phyloP scores from a whole-genome alignment of 768 basidiomycete species.

The Exidia glandulosa region DNA sequence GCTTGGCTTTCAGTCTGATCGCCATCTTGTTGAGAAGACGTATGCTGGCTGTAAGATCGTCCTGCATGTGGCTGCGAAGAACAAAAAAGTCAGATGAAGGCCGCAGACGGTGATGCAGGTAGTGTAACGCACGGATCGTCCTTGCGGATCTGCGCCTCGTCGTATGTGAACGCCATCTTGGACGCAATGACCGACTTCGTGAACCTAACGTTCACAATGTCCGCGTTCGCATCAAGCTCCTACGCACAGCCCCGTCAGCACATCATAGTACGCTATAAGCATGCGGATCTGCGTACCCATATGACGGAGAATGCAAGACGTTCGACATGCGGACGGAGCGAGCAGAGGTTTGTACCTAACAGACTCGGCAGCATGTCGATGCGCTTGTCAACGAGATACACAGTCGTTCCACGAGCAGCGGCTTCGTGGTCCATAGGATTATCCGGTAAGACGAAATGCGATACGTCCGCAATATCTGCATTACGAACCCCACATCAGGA shows the following conservation, averaged over 20 bases:
- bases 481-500: no score
- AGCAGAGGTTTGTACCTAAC: constrained; percentile 92
- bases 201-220: constrained; percentile 84
- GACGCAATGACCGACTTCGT: constrained; percentile 95
- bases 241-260: constrained; percentile 21
- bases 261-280: constrained; percentile 1
- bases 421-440: constrained; percentile 96
- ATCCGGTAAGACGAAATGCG: constrained; percentile 86
- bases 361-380: constrained; percentile 96
- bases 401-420: constrained; percentile 90
- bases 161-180: constrained; percentile 94
- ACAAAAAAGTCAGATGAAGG: background rate
- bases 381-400: constrained; percentile 96
- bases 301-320: constrained; percentile 90
- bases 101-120: background rate
- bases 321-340: constrained; percentile 84
- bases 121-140: constrained; percentile 67
- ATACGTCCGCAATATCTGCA: constrained; percentile 97
- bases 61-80: constrained; percentile 49
- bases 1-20: constrained; percentile 65
- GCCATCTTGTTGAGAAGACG: constrained; percentile 83
- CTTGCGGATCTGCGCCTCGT: constrained; percentile 87
- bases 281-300: constrained; percentile 51
- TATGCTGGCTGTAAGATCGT: constrained; percentile 75
- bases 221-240: constrained; percentile 83